Evolutionary conservation across 129 eudicot genomes (phyloP).

Genomic region (Artemisia annua): DNA sequence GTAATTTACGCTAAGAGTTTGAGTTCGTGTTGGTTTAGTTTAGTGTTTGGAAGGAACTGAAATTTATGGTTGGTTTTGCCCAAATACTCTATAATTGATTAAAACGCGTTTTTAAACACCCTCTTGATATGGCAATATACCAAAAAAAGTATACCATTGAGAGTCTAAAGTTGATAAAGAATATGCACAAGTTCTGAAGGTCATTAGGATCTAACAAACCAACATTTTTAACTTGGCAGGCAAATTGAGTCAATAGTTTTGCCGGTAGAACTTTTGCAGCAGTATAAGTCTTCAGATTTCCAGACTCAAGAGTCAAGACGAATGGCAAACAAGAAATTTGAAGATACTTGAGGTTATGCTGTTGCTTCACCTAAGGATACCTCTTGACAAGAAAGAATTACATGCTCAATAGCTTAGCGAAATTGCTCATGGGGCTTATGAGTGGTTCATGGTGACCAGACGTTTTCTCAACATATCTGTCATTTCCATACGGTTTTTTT

Average conservation of each 20-base stretch:
- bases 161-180: too few species aligned
- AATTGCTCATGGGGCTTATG: slow-evolving; percentile 47
- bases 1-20: too few species aligned
- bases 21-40: too few species aligned
- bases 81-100: too few species aligned
- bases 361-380: slow-evolving; percentile 63
- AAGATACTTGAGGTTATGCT: slow-evolving; percentile 76
- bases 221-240: slow-evolving; percentile 60
- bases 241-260: slow-evolving; percentile 69
- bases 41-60: too few species aligned
- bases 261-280: slow-evolving; percentile 74
- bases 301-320: slow-evolving; percentile 38
- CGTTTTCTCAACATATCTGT: too few species aligned
- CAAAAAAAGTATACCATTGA: too few species aligned
- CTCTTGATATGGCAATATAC: too few species aligned
- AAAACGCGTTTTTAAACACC: too few species aligned
- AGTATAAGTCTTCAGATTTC: slow-evolving; percentile 64
- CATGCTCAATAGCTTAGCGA: slow-evolving; percentile 54
- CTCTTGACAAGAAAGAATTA: slow-evolving; percentile 47
- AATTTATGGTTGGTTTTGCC: too few species aligned
- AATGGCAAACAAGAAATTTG: slow-evolving; percentile 70
- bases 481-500: too few species aligned
- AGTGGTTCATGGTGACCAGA: slow-evolving; percentile 5
- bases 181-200: too few species aligned
- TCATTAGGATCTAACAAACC: slow-evolving; percentile 4